Base-by-base conservation (phyloP, 1,139 yeast species). In the Geotrichum candidum region DNA sequence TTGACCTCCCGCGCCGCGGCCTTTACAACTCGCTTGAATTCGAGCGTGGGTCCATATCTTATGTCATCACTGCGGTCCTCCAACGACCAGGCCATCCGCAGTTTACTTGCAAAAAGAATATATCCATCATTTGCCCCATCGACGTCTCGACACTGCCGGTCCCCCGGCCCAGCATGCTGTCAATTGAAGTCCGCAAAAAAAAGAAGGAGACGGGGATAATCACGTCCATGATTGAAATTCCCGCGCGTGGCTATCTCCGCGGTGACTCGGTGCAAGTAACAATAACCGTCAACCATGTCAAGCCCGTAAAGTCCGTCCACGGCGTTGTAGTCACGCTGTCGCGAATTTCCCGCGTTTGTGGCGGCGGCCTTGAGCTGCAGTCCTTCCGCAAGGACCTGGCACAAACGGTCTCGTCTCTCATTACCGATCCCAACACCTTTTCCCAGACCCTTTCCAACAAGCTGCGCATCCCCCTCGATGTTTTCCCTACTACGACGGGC, bases 351-450 rank as follows among this genome's bases (percentile, higher is more conserved):
- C 78, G 96, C 29, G 83, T 91, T 52, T 88, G 87, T 65, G 88
- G 88, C 0, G 84, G 71, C 51, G 73, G 71, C 15, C 64, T 70
- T 38, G 77, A 73, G 53, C 72, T 84, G 54, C 96, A 89, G 70
- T 86, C 95, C 0, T 90, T 87, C 72, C 78, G 97, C 65, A 91
- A 91, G 72, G 97, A 91, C 71, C 77, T 91, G 23, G 84, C 87
- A 51, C 97, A 91, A 73, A 81, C 84, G 55, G 82, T 90, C 0
- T 80, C 88, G 0, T 96, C 97, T 0, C 75, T 91, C n/a, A 86
- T 84, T 66, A 84, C 90, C 27, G 94, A 90, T 70, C 92, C 95
- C 0, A 77, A 72, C 6, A 81, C 88, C 0, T 78, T 85, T 55
- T 76, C 79, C 45, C 80, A 86, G 41, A 86, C 83, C 53, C 80